Conservation (phyloP, 129 eudicot species). For the sunflower (Helianthus annuus) region HanXRQr2.0-SUNRISE NC_035435.2:17751668-17752167, state of each 20-base stretch:
- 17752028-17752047: slow-evolving; percentile 8
- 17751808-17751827: too few species aligned
- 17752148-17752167: too few species aligned
- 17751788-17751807: neutral
- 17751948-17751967: neutral
- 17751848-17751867: too few species aligned
- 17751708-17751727: too few species aligned
- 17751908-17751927: slow-evolving; percentile 53
- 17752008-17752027: neutral
- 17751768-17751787: neutral
- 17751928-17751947: slow-evolving; percentile 32
- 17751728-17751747: too few species aligned
- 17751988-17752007: neutral
- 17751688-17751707: too few species aligned
- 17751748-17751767: neutral
- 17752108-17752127: too few species aligned
- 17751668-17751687: too few species aligned
- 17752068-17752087: slow-evolving; percentile 56
- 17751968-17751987: neutral
- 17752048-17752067: slow-evolving; percentile 56
- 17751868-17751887: too few species aligned
- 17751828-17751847: too few species aligned
- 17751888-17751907: slow-evolving; percentile 51
- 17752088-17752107: too few species aligned
- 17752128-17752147: too few species aligned